Base-by-base conservation (phyloP, 2,329 filamentous ascomycete species). In the Pseudogymnoascus sp. region DNA sequence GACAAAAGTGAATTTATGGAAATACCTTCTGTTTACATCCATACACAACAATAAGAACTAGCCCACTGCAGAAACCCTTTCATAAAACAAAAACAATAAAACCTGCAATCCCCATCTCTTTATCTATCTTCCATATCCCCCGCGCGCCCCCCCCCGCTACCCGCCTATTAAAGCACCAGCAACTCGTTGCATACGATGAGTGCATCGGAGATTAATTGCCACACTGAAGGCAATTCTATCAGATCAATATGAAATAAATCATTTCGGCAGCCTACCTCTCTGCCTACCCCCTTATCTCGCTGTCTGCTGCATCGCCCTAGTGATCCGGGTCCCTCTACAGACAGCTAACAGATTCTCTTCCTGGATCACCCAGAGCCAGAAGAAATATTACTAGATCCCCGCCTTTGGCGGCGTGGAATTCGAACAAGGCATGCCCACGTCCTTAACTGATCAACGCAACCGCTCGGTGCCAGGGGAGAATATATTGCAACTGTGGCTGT, bases 101-200 rank as follows among this genome's bases (percentile, higher is more conserved):
- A 2, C 2, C 45, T 31, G 1, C 26, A 7, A 12, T 11, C 4
- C n/a, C 26, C 10, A 19, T 8, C n/a, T 33, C 8, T 33, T 33
- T 12, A n/a, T 31, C n/a, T 31, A 49, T 6, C 12, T 45, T 45
- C n/a, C 21, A 10, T 29, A n/a, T n/a, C n/a, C n/a, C n/a, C n/a
- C n/a, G n/a, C n/a, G n/a, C n/a, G n/a, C n/a, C n/a, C n/a, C n/a
- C n/a, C 21, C 63, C 63, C 4, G 62, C 61, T 5, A 61, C 59
- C 45, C 62, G 60, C 7, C 12, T 26, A 14, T 31, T 41, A 26
- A 37, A 29, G 2, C 26, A 61, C 26, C 66, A 67, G 65, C 69
- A 71, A 59, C 39, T 60, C 6, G 39, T 35, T 4, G 63, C 68
- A n/a, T 72, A 72, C 62, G 59, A 63, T 6, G 33, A 66, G 31